phyloP scores from a whole-genome alignment of 805 yeast genomes.

The Wickerhamiella bombiphila region DNA sequence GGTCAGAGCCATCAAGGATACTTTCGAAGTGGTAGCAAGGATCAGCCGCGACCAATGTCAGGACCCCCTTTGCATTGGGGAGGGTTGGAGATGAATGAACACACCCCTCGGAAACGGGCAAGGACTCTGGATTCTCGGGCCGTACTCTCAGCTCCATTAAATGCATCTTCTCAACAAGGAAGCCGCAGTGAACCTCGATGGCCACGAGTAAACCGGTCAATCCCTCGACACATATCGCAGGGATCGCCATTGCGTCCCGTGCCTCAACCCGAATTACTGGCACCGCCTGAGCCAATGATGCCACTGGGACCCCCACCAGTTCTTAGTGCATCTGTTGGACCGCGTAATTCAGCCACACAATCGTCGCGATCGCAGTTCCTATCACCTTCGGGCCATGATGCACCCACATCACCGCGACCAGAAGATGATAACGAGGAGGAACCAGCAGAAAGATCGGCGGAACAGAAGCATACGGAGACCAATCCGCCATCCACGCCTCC shows the following conservation, averaged over 20 bases:
- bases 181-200: background rate
- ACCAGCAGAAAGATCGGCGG: too few species aligned
- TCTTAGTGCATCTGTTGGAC: background rate
- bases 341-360: background rate
- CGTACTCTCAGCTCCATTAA: background rate
- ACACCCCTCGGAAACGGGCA: conserved; percentile 12
- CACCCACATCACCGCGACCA: too few species aligned
- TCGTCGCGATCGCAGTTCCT: background rate
- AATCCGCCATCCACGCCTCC: conserved; percentile 14
- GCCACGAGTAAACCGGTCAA: background rate
- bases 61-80: background rate
- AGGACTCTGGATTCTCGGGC: conserved; percentile 13
- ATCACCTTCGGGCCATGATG: too few species aligned
- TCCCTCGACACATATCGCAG: background rate
- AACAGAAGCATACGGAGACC: conserved; percentile 5
- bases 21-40: too few species aligned
- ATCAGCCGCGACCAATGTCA: background rate
- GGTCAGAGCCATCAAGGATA: too few species aligned
- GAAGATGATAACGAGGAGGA: background rate
- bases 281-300: background rate
- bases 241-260: background rate
- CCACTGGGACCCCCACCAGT: background rate
- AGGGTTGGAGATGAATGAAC: background rate
- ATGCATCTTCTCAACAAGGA: background rate
- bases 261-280: too few species aligned